Base-by-base conservation (phyloP, 192 early-diverging fungal species). In the Thoreauomyces humboldtii region DNA sequence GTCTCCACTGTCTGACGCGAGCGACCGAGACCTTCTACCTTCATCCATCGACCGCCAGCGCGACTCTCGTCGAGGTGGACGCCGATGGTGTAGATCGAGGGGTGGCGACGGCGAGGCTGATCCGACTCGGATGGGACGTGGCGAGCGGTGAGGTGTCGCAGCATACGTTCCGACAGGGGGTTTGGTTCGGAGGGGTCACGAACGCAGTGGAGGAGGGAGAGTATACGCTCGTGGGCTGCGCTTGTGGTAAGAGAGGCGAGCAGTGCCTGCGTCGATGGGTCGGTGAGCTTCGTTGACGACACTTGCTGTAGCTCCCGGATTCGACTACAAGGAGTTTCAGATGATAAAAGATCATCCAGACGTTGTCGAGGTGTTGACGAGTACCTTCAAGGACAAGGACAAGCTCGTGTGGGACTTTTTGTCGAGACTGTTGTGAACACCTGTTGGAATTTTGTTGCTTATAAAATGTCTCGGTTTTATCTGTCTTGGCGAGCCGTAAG, bases 11-110 rank as follows among this genome's bases (percentile, higher is more conserved):
- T 17, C 27, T 52, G 50, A 14, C 27, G 15, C 17, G 29, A 22
- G 32, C 50, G 27, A 31, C 50, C 50, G 50, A 52, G 50, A 52
- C 50, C 25, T 52, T 52, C 50, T 52, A 52, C 32, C 29, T 52
- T 2, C 50, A 52, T 52, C 50, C 50, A 6, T 52, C 50, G 19
- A 52, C 50, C 50, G 50, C 50, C 24, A 25, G 19, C 14, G 50
- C 9, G 17, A 52, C 50, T 15, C 4, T 52, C 15, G 2, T 52
- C 27, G 50, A 52, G 27, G 32, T 52, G 25, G 50, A 27, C 50
- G 7, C 17, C 2, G 50, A 27, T 2, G 4, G 32, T 4, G 27
- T 17, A 7, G 50, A 14, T 28, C 5, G 5, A 12, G 38, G 38
- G n/a, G 38, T 12, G 38, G 38, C 38, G 11, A 12, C 38, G 17